phyloP scores from a whole-genome alignment of 116 monocot genomes.

The Posidonia oceanica region DNA sequence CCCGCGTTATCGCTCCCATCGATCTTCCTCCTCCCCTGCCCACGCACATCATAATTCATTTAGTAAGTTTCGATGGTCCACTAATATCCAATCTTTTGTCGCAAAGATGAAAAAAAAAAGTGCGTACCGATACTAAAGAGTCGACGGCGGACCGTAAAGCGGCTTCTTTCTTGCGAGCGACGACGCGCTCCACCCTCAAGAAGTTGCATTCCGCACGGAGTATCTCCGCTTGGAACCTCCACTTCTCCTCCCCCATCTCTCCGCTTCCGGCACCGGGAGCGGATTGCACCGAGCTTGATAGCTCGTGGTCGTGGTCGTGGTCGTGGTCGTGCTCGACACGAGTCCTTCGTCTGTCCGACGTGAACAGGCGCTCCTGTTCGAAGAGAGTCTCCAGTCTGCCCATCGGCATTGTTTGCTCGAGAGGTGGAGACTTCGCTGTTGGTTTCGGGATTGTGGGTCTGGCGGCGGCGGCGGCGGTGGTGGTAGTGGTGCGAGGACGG shows the following conservation, averaged over 20 bases:
- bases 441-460: neutral
- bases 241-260: constrained; percentile 29
- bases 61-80: neutral
- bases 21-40: constrained; percentile 56
- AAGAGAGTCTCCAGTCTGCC: constrained; percentile 20
- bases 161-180: constrained; percentile 36
- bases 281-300: neutral
- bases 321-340: constrained; percentile 2
- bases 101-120: neutral
- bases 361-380: constrained; percentile 19
- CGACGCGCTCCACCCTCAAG: constrained; percentile 46
- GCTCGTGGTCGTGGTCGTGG: constrained; percentile 8
- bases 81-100: neutral
- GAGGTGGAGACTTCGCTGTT: neutral
- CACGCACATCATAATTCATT: neutral
- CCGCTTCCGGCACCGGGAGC: neutral
- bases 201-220: constrained; percentile 62
- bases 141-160: constrained; percentile 30
- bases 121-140: constrained; percentile 27
- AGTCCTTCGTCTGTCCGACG: neutral
- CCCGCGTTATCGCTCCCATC: constrained; percentile 18
- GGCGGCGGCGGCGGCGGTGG: neutral
- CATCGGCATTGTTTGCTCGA: neutral
- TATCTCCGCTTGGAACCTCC: constrained; percentile 49
- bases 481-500: neutral